A percentile compares a stretch with the other conserved stretches of the same genome.
Conservation (phyloP, 1,284 basidiomycete species). For the Microbotryum intermedium region DNA sequence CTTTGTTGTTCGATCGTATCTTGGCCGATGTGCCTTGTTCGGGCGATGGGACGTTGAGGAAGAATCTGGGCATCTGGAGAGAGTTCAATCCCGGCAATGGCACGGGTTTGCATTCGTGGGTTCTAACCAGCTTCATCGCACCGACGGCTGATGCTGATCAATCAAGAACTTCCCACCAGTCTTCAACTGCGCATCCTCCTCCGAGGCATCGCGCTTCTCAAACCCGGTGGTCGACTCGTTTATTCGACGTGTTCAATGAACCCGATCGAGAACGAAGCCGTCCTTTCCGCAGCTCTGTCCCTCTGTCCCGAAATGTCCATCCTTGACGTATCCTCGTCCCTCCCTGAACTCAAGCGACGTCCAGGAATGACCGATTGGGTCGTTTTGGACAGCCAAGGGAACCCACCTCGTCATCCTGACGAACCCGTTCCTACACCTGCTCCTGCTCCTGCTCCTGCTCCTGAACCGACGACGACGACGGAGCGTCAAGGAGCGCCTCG, state of each 20-base stretch:
- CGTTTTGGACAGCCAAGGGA: slow-evolving; percentile 43
- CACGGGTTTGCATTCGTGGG: slow-evolving; percentile 77
- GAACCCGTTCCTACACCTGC: background rate
- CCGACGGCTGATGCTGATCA: background rate
- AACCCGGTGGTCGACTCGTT: slow-evolving; percentile 77
- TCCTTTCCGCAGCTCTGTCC: slow-evolving; percentile 74
- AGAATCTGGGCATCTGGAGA: slow-evolving; percentile 94
- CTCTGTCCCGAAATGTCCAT: slow-evolving; percentile 66
- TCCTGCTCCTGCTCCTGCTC: background rate
- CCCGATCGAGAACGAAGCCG: slow-evolving; percentile 95
- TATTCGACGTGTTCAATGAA: slow-evolving; percentile 98
- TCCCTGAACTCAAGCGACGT: slow-evolving; percentile 65
- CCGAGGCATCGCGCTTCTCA: slow-evolving; percentile 83
- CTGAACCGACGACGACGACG: background rate
- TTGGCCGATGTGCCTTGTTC: slow-evolving; percentile 96
- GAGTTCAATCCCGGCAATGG: slow-evolving; percentile 82
- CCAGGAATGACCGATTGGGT: slow-evolving; percentile 70
- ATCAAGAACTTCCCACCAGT: slow-evolving; percentile 41
- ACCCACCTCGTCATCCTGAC: slow-evolving; percentile 20
- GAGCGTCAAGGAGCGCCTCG: slow-evolving; percentile 10
- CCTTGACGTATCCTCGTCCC: slow-evolving; percentile 62
- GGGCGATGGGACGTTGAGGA: slow-evolving; percentile 91
- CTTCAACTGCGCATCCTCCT: slow-evolving; percentile 86
- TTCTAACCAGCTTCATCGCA: slow-evolving; percentile 11
- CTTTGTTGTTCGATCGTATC: slow-evolving; percentile 81